Evolutionary conservation across 106 monocot species (phyloP), one percentile per base, ranked within the genome.

Genomic region (Dioscorea alata): DNA sequence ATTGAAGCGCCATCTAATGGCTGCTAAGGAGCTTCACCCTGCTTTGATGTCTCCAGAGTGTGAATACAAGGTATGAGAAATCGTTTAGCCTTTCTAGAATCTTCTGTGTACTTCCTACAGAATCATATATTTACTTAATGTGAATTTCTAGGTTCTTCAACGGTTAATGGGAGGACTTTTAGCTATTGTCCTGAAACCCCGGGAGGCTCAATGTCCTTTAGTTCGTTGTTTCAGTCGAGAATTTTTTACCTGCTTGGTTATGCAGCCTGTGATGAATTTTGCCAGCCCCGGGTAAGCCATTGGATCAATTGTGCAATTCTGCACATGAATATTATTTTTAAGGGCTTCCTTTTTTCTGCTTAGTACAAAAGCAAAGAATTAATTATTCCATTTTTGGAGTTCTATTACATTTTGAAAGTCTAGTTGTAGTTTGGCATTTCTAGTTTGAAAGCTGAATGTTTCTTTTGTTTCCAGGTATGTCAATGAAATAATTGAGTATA

Each of bases 181-280:
- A 59, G 80, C 91, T 21, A n/a, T 77, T 67, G 84, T 88, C 65
- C 80, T 95, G 65, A 77, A 68, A 65, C 91, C 88, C 51, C 86
- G 76, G 71, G 95, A 95, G 67, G 86, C 85, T 66, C 85, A 94
- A 71, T 83, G 84, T 71, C 84, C 91, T 8, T 79, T 95, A 70
- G 85, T 82, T 68, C 78, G 76, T 32, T 84, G 91, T 63, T 68
- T 95, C 57, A 69, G 83, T 60, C 77, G 88, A 61, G 95, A 95
- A 57, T 75, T 95, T 35, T 69, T 95, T 66, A 88, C 88, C 49
- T 91, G 86, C 69, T 70, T 95, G 68, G 95, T 95, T 65, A 54
- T 95, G 69, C 80, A 95, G 63, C 88, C 95, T 66, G 67, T 95
- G 24, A 91, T 95, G 86, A 82, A 86, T 76, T 80, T 95, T 53